phyloP scores from a whole-genome alignment of 257 asterid genomes.

The Eucommia ulmoides region DNA sequence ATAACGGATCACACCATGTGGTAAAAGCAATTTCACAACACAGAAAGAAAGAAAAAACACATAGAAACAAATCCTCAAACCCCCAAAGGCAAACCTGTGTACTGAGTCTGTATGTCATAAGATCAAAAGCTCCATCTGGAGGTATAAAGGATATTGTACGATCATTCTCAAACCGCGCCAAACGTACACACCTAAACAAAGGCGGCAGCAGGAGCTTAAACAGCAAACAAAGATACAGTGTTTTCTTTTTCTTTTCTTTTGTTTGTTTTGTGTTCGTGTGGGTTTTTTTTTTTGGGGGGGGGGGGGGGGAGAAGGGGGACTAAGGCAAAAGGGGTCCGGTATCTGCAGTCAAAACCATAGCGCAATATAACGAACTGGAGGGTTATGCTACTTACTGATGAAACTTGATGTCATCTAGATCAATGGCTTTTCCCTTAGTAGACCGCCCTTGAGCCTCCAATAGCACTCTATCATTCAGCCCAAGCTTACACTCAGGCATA shows the following conservation, averaged over 20 bases:
- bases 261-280: no score
- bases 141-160: slow-evolving; percentile 95
- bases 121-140: slow-evolving; percentile 99
- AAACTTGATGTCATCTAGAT: slow-evolving; percentile 95
- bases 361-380: slow-evolving; percentile 6
- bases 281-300: no score
- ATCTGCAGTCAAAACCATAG: no score
- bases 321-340: no score
- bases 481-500: slow-evolving; percentile 99
- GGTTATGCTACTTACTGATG: slow-evolving; percentile 68
- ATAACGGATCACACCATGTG: slow-evolving; percentile 8
- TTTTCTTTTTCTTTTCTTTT: no score
- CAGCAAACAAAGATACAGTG: no score
- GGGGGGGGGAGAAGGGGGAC: no score
- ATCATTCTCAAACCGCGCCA: slow-evolving; percentile 94
- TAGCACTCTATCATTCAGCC: slow-evolving; percentile 91
- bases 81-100: slow-evolving; percentile 58
- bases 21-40: no score
- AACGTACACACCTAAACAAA: slow-evolving; percentile 93
- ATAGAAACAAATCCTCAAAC: slow-evolving; percentile 3
- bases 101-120: slow-evolving; percentile 97
- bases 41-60: slow-evolving; percentile 1
- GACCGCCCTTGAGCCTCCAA: slow-evolving; percentile 95
- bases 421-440: slow-evolving; percentile 96
- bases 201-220: no score